Evolutionary conservation across 176 grass and related monocot genomes (phyloP).

Genomic region (Oryza meridionalis): DNA sequence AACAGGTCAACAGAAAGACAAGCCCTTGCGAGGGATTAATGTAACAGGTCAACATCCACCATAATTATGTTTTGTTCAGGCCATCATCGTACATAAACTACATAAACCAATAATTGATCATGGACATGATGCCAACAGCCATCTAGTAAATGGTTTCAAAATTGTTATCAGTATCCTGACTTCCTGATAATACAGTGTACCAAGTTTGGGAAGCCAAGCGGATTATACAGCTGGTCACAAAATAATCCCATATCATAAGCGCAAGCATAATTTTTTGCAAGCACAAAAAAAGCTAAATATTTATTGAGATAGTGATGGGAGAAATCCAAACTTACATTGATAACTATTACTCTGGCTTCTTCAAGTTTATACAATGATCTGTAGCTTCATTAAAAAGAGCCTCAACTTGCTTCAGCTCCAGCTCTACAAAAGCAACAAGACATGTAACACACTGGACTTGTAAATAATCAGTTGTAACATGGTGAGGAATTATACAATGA

Average conservation of each 20-base stretch:
- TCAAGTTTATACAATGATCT: conserved; percentile 92
- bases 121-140: not conserved
- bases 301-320: not conserved
- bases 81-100: not conserved
- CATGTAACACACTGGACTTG: not conserved
- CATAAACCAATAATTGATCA: not conserved
- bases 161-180: no score
- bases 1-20: not conserved
- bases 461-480: not conserved
- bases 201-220: not conserved
- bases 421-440: conserved; percentile 51
- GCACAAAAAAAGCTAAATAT: not conserved
- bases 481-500: not conserved
- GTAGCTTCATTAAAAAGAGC: conserved; percentile 84
- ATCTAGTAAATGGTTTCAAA: not conserved
- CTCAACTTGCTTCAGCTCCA: conserved; percentile 76
- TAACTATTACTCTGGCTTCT: conserved; percentile 62
- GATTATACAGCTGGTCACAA: not conserved
- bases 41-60: not conserved
- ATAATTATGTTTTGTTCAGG: not conserved
- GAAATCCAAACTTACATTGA: conserved; percentile 39
- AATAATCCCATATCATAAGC: not conserved
- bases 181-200: not conserved
- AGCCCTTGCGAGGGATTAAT: not conserved
- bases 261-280: not conserved